Evolutionary conservation across 2,329 filamentous ascomycete species (phyloP).

Genomic region (Apiospora kogelbergensis): DNA sequence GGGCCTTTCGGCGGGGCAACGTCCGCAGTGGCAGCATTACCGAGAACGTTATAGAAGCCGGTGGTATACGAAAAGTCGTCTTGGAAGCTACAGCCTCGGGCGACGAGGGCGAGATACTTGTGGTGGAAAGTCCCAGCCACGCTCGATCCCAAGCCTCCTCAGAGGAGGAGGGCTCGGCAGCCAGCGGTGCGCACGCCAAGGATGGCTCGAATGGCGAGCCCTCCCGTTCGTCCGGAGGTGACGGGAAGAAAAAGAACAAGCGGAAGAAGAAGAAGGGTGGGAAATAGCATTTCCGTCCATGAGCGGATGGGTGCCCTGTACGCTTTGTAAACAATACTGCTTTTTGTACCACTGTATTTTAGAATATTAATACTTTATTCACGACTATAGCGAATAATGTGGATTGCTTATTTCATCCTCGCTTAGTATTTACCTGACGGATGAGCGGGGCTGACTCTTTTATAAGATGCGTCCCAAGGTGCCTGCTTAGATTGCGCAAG

Average conservation of each 20-base stretch:
- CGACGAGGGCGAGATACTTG: slow-evolving; percentile 22
- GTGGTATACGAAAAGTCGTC: slow-evolving; percentile 71
- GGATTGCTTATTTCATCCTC: not conserved
- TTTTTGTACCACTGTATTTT: not conserved
- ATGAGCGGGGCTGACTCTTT: not conserved
- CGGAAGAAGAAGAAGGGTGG: slow-evolving; percentile 38
- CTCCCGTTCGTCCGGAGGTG: slow-evolving; percentile 14
- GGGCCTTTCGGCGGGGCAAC: slow-evolving; percentile 35
- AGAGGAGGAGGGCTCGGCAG: not conserved
- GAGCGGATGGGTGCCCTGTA: not conserved
- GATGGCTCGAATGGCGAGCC: slow-evolving; percentile 9
- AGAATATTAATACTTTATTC: not conserved
- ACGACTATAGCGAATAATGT: not conserved
- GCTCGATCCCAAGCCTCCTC: not conserved
- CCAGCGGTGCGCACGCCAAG: not conserved
- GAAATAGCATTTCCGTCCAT: slow-evolving; percentile 20
- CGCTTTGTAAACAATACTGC: not conserved
- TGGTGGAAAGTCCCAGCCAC: not conserved
- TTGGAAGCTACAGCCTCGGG: slow-evolving; percentile 64
- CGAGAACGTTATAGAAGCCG: slow-evolving; percentile 70
- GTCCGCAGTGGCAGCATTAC: slow-evolving; percentile 74
- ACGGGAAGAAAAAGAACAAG: slow-evolving; percentile 37
- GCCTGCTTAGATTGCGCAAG: too few species aligned
- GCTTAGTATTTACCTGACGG: not conserved
- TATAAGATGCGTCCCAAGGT: not conserved